A percentile compares a stretch with the other conserved stretches of the same genome.
These are phyloP conservation scores for Achaetomiella virescens DNA, from an alignment of 495 filamentous ascomycete species.

Conservation along the genomic window DNA sequence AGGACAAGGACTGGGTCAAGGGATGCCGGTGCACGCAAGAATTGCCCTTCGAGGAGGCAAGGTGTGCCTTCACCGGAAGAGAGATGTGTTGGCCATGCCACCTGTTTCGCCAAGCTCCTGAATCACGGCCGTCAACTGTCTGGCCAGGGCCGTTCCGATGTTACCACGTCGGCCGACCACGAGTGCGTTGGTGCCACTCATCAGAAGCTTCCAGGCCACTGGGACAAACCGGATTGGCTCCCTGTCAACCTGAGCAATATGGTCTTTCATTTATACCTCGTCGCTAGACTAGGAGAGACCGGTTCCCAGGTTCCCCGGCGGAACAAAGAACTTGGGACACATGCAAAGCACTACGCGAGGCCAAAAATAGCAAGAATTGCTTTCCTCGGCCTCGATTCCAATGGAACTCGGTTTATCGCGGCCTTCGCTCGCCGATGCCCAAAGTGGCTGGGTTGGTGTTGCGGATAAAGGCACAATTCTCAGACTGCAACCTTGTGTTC, in stretches of 20 bases:
- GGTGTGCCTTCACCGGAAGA: neutral
- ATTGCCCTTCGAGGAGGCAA: neutral
- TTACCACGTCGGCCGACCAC: slow-evolving; percentile 8
- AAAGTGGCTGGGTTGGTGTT: slow-evolving; percentile 12
- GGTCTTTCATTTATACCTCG: slow-evolving; percentile 15
- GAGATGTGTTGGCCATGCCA: neutral
- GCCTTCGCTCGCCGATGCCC: slow-evolving; percentile 25
- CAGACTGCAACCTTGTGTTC: slow-evolving; percentile 23
- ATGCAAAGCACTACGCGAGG: slow-evolving; percentile 13
- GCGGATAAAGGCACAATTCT: slow-evolving; percentile 28
- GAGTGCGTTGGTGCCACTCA: slow-evolving; percentile 18
- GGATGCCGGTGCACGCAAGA: neutral
- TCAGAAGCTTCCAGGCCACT: slow-evolving; percentile 6
- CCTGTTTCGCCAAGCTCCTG: neutral
- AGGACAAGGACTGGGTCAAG: neutral
- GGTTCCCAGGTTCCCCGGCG: neutral
- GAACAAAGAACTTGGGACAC: neutral
- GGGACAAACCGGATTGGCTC: slow-evolving; percentile 15
- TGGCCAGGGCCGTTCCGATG: slow-evolving; percentile 13
- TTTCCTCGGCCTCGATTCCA: neutral
- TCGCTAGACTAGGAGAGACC: slow-evolving; percentile 6
- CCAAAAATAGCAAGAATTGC: slow-evolving; percentile 28
- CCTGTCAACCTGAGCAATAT: slow-evolving; percentile 4
- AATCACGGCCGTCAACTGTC: slow-evolving; percentile 13
- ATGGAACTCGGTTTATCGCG: slow-evolving; percentile 26